Evolutionary conservation across 2,329 filamentous ascomycete genomes (phyloP).

Genomic region (Ophiocordyceps sinensis): DNA sequence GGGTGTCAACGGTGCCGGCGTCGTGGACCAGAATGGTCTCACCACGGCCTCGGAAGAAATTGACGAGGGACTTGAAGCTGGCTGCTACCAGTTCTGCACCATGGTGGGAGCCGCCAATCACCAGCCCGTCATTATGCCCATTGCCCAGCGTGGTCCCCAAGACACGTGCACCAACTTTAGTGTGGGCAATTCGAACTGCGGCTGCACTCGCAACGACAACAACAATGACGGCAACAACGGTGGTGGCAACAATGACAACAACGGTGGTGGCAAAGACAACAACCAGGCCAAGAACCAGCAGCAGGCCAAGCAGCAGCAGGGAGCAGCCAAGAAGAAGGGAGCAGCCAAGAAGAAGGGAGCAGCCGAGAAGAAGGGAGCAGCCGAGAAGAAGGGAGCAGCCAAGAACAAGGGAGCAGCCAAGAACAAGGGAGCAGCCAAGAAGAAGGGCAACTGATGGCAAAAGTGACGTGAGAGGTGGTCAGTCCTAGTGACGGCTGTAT

Average conservation of each 20-base stretch:
- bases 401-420: neutral
- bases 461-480: neutral
- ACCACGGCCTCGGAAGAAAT: constrained; percentile 11
- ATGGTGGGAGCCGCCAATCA: constrained; percentile 51
- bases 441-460: neutral
- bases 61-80: constrained; percentile 41
- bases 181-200: constrained; percentile 19
- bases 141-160: constrained; percentile 51
- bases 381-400: neutral
- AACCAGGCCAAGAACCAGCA: constrained; percentile 4
- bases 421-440: neutral
- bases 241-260: constrained; percentile 2
- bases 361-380: neutral
- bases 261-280: constrained; percentile 1
- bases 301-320: neutral
- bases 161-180: constrained; percentile 50
- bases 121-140: constrained; percentile 50
- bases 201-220: constrained; percentile 2
- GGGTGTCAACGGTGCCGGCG: constrained; percentile 46
- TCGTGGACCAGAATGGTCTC: neutral
- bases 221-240: constrained; percentile 6
- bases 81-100: constrained; percentile 51
- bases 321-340: neutral
- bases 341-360: neutral
- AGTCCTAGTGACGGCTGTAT: neutral